A percentile compares a stretch with the other conserved stretches of the same genome.
phyloP scores from a whole-genome alignment of 2,329 filamentous ascomycete genomes.

The Bimuria novae-zelandiae region DNA sequence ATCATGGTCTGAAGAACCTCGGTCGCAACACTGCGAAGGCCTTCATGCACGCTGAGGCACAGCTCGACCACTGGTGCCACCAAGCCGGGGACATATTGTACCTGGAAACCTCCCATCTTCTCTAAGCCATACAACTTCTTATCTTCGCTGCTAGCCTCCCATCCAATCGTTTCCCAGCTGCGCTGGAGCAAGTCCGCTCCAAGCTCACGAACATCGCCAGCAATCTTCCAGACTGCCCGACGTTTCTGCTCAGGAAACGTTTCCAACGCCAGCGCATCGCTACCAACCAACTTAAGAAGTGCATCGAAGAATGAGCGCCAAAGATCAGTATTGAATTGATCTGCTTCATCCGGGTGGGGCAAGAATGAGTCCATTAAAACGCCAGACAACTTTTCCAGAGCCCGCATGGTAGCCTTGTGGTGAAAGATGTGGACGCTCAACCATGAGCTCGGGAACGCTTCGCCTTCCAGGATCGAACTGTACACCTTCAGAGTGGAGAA shows the following conservation, averaged over 20 bases:
- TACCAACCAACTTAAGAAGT: conserved; percentile 85
- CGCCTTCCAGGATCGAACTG: conserved; percentile 84
- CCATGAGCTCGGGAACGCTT: conserved; percentile 89
- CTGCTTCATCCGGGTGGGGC: conserved; percentile 87
- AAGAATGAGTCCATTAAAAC: conserved; percentile 83
- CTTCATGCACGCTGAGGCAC: conserved; percentile 93
- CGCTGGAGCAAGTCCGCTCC: conserved; percentile 83
- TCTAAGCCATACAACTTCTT: conserved; percentile 74
- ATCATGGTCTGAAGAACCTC: conserved; percentile 98
- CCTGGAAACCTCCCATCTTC: conserved; percentile 94
- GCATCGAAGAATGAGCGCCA: conserved; percentile 95
- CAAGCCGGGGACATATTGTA: conserved; percentile 93
- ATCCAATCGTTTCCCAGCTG: conserved; percentile 95
- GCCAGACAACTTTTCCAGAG: conserved; percentile 78
- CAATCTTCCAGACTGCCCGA: conserved; percentile 97
- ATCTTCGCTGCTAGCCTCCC: conserved; percentile 87
- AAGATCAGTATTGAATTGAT: conserved; percentile 87
- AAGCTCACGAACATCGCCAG: conserved; percentile 89
- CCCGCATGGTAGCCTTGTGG: conserved; percentile 86
- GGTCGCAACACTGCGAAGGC: conserved; percentile 84
- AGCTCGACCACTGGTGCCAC: conserved; percentile 91
- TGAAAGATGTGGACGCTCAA: conserved; percentile 92
- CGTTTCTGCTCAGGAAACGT: conserved; percentile 97
- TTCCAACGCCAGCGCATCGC: conserved; percentile 85
- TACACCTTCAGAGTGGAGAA: conserved; percentile 82